These are phyloP conservation scores for Sporothrix variecibatus DNA, from an alignment of 2,329 filamentous ascomycete species.

Conservation along the genomic window DNA sequence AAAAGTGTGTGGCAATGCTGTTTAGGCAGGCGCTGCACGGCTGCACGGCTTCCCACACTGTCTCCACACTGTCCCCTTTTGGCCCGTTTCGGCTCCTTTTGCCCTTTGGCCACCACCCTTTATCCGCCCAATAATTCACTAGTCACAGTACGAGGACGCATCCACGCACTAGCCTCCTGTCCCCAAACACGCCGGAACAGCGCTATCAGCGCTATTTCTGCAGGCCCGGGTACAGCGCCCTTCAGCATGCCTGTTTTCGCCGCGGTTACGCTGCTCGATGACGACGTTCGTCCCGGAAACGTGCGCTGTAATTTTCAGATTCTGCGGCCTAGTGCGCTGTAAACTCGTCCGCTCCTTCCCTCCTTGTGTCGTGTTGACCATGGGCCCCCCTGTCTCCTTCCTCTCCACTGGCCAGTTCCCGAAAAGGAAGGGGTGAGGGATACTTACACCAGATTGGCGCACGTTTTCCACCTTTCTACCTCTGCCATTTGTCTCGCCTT, in stretches of 20 bases:
- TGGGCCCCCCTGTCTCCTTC: background rate
- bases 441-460: constrained; percentile 15
- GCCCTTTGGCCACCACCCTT: background rate
- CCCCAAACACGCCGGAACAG: constrained; percentile 5
- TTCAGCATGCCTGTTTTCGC: background rate
- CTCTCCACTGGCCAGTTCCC: background rate
- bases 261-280: background rate
- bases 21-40: background rate
- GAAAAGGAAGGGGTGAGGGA: background rate
- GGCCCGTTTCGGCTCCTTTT: background rate
- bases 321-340: background rate
- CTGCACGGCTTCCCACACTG: constrained; percentile 1
- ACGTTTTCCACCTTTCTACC: constrained; percentile 2
- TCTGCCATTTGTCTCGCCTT: background rate
- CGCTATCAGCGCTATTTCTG: constrained; percentile 15
- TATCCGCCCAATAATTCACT: background rate
- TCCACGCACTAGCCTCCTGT: background rate
- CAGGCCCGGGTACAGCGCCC: background rate
- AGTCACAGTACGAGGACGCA: constrained; percentile 10
- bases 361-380: background rate
- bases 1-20: background rate
- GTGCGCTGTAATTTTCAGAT: background rate
- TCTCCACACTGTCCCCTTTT: constrained; percentile 4
- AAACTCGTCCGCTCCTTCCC: background rate
- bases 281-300: background rate